Evolutionary conservation across 305 asterid genomes (phyloP), one percentile per base, ranked within the genome.

Genomic region (Fraxinus latifolia): DNA sequence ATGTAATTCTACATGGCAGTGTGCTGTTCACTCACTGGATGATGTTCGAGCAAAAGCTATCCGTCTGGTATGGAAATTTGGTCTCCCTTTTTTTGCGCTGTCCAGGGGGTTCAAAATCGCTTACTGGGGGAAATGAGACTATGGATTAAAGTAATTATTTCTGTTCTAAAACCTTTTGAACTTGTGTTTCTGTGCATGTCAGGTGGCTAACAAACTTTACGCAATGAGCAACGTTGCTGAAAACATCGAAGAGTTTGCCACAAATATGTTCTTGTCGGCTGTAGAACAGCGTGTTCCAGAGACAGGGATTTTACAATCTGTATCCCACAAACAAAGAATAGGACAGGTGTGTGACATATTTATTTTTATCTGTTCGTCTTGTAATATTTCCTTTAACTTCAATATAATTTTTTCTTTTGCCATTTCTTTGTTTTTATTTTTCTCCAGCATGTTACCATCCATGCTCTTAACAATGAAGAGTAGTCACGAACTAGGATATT

Each of bases 201-300:
- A 96, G 99, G 99, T 93, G 86, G 92, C 98, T 7, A 94, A 93
- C 88, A 95, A 93, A 83, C 95, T 96, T 53, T 92, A 90, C 72
- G 87, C 88, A 62, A 88, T 93, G 83, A 84, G 83, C 87, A 87
- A 87, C 87, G 85, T 91, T 67, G 90, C 97, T 53, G 97, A 91
- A 85, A 90, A 86, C 81, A 91, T 96, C 53, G 99, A 96, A 89
- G 90, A 91, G 81, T 96, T 87, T 85, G 98, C 98, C 29, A 93
- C 87, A 75, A 89, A 85, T 79, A 91, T 83, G 94, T 96, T 94
- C 90, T 88, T 96, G 91, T 91, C 94, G 82, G 92, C 94, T 74
- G 79, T 94, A 65, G 93, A 87, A 86, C 89, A 86, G 79, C 87
- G 72, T 60, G 84, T 77, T 85, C 81, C 95, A 77, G 95, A 90